Conservation (phyloP, 202 grass and related monocot species). For the Brachypodium distachyon region DNA sequence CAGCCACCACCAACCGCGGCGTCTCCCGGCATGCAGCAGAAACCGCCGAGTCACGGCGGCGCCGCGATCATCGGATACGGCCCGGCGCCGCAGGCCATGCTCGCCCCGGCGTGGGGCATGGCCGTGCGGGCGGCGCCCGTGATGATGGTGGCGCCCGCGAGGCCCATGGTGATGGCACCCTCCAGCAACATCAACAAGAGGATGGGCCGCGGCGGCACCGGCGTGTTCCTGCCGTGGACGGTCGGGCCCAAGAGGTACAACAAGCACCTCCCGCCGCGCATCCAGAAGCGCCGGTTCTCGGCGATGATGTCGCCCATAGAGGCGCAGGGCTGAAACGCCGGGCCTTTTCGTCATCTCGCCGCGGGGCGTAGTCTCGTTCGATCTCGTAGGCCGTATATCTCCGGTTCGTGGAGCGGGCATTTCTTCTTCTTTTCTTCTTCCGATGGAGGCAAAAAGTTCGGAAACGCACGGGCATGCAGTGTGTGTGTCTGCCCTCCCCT, state of each 20-base stretch:
- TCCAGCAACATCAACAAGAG: constrained; percentile 38
- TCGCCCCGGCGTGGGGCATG: constrained; percentile 71
- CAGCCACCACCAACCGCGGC: constrained; percentile 24
- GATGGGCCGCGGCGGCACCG: constrained; percentile 67
- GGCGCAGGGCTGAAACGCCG: constrained; percentile 38
- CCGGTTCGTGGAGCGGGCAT: constrained; percentile 18
- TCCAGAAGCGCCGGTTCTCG: constrained; percentile 85
- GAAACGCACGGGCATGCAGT: constrained; percentile 17
- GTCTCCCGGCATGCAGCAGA: constrained; percentile 25
- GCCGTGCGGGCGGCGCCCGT: constrained; percentile 51
- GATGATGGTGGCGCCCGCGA: constrained; percentile 55
- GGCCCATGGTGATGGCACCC: constrained; percentile 43
- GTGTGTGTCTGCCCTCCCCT: constrained; percentile 4
- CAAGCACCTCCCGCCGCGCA: constrained; percentile 89
- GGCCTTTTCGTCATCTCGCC: background rate
- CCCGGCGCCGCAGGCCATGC: constrained; percentile 47
- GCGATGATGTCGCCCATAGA: constrained; percentile 72
- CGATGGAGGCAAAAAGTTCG: constrained; percentile 9
- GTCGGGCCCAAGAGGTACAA: constrained; percentile 83
- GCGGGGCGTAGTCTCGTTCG: background rate
- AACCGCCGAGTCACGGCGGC: constrained; percentile 1
- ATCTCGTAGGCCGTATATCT: background rate
- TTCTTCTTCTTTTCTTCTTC: constrained; percentile 16
- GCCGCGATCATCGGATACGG: constrained; percentile 43
- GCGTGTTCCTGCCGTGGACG: constrained; percentile 94